Evolutionary conservation across 345 rosid species (phyloP).

Genomic region (Dovyalis caffra): DNA sequence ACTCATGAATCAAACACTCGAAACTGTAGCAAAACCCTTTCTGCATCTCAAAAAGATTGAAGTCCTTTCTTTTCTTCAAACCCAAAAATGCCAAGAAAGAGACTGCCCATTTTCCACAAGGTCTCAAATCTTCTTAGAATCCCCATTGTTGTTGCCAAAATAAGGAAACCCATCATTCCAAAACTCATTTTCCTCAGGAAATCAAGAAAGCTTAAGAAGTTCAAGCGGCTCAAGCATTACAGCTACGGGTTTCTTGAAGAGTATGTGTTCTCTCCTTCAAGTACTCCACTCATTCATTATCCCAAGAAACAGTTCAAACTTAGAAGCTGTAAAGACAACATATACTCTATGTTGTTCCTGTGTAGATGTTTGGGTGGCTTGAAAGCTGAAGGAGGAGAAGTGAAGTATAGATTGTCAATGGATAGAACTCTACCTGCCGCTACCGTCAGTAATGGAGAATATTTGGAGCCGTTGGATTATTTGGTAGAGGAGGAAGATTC

Average conservation of each 20-base stretch:
- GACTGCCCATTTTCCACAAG: slow-evolving; percentile 30
- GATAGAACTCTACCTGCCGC: slow-evolving; percentile 25
- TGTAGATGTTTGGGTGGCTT: slow-evolving; percentile 44
- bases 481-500: slow-evolving; percentile 32
- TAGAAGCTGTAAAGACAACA: not conserved
- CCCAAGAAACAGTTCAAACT: not conserved
- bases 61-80: not conserved
- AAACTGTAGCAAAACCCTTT: not conserved
- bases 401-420: slow-evolving; percentile 14
- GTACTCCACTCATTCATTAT: slow-evolving; percentile 18
- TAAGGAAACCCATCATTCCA: slow-evolving; percentile 42
- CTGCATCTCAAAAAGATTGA: not conserved
- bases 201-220: slow-evolving; percentile 29
- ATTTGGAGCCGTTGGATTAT: slow-evolving; percentile 10
- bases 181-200: slow-evolving; percentile 36
- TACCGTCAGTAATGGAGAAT: slow-evolving; percentile 4
- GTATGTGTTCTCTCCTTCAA: slow-evolving; percentile 53
- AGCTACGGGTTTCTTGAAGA: slow-evolving; percentile 39
- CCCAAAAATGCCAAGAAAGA: slow-evolving; percentile 7
- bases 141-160: slow-evolving; percentile 26
- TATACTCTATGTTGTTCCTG: slow-evolving; percentile 29
- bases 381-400: slow-evolving; percentile 16
- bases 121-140: slow-evolving; percentile 36
- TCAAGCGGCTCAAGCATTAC: slow-evolving; percentile 31
- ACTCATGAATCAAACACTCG: not conserved